Percentiles rank a stretch among this genome's conserved stretches.
Evolutionary conservation across 768 basidiomycete species (phyloP).

Genomic region (Boletellus emodensis): DNA sequence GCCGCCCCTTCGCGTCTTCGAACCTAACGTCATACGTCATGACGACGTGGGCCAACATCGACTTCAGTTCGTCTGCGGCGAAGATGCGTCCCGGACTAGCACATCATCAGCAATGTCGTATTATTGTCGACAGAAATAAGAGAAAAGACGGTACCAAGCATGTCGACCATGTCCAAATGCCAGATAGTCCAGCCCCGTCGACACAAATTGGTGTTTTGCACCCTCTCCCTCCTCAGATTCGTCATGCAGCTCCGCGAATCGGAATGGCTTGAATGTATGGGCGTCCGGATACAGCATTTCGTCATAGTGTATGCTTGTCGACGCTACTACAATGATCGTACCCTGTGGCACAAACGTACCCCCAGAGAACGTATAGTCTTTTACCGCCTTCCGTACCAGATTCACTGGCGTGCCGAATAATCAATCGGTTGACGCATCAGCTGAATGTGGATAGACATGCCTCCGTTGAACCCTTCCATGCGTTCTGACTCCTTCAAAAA

Average conservation of each 20-base stretch:
- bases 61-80: slow-evolving; percentile 41
- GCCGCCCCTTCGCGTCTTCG: background rate
- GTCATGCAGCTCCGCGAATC: slow-evolving; percentile 39
- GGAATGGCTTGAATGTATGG: slow-evolving; percentile 44
- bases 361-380: slow-evolving; percentile 35
- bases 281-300: slow-evolving; percentile 30
- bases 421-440: background rate
- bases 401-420: slow-evolving; percentile 12
- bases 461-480: slow-evolving; percentile 20
- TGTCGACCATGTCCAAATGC: slow-evolving; percentile 36
- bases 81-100: slow-evolving; percentile 36
- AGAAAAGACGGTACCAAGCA: slow-evolving; percentile 22
- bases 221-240: slow-evolving; percentile 23
- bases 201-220: slow-evolving; percentile 33
- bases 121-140: background rate
- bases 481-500: background rate
- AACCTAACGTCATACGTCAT: slow-evolving; percentile 22
- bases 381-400: slow-evolving; percentile 31
- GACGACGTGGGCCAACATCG: slow-evolving; percentile 43
- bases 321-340: slow-evolving; percentile 19
- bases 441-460: slow-evolving; percentile 12
- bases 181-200: slow-evolving; percentile 31
- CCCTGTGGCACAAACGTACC: slow-evolving; percentile 36
- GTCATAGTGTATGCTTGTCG: slow-evolving; percentile 21
- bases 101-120: background rate